Percentiles rank a stretch among this genome's conserved stretches.
phyloP scores from a whole-genome alignment of 495 filamentous ascomycete species.

The Aspergillus homomorphus region DNA sequence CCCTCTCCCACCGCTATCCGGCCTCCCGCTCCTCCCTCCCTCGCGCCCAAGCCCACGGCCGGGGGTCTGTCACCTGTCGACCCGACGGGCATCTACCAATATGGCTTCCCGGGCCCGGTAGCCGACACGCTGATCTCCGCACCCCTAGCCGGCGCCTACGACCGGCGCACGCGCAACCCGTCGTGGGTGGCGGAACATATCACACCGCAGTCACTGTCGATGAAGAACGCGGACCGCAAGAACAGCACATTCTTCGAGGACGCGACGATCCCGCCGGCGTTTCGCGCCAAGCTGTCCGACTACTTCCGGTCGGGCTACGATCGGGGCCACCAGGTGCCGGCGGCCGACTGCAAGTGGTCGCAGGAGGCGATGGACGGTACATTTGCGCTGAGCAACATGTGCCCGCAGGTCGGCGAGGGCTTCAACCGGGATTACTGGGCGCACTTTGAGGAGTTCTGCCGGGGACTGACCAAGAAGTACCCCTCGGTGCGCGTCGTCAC shows the following conservation, averaged over 20 bases:
- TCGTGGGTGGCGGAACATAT: conserved; percentile 97
- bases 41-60: conserved; percentile 35
- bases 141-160: conserved; percentile 79
- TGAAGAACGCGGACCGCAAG: conserved; percentile 76
- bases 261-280: conserved; percentile 69
- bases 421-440: conserved; percentile 99
- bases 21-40: conserved; percentile 32
- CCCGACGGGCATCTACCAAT: conserved; percentile 87
- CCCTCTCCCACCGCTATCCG: conserved; percentile 13
- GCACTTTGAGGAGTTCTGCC: conserved; percentile 96
- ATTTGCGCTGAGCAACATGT: conserved; percentile 93
- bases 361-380: conserved; percentile 93
- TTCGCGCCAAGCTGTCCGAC: conserved; percentile 86
- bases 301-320: conserved; percentile 87
- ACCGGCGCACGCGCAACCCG: conserved; percentile 89
- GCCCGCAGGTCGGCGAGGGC: conserved; percentile 92
- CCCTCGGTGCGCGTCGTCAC: conserved; percentile 89
- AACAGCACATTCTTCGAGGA: conserved; percentile 85
- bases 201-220: conserved; percentile 76
- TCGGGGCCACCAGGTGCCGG: conserved; percentile 79
- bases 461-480: conserved; percentile 74
- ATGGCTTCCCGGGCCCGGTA: conserved; percentile 92
- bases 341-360: conserved; percentile 93
- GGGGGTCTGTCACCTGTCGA: conserved; percentile 58
- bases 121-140: conserved; percentile 72